Percentiles rank a stretch among this genome's conserved stretches.
Conservation (phyloP, 108 stramenopile genomes). For the Epipyxis sp. region DNA sequence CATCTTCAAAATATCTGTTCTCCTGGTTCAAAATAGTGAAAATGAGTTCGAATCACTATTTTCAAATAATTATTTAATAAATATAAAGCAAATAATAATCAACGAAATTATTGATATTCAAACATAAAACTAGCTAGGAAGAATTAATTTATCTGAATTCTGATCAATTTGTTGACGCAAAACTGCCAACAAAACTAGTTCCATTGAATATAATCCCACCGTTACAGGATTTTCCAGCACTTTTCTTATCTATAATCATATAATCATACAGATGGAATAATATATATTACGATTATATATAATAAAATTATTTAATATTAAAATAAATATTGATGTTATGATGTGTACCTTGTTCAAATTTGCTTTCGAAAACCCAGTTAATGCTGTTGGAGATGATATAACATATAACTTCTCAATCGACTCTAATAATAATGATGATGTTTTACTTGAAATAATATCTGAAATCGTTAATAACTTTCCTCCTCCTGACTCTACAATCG, state of each 20-base stretch:
- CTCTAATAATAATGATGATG: neutral
- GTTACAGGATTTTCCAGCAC: neutral
- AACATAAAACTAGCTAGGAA: too few species aligned
- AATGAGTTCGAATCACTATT: too few species aligned
- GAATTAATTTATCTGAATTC: too few species aligned
- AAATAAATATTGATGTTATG: neutral
- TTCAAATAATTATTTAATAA: too few species aligned
- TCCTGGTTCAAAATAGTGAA: too few species aligned
- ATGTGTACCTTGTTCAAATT: neutral
- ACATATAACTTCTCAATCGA: neutral
- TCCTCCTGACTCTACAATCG: constrained; percentile 9
- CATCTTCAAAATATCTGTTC: too few species aligned
- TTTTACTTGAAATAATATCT: neutral
- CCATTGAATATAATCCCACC: constrained; percentile 9
- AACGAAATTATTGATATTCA: too few species aligned
- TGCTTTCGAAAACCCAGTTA: too few species aligned
- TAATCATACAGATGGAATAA: neutral
- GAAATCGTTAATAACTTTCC: neutral
- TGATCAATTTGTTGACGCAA: neutral
- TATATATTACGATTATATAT: neutral
- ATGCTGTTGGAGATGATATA: too few species aligned
- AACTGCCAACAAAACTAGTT: neutral
- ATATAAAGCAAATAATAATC: too few species aligned
- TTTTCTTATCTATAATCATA: neutral
- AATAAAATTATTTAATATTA: neutral